Evolutionary conservation across 2,329 filamentous ascomycete species (phyloP).

Genomic region (Colletotrichum neosansevieriae): DNA sequence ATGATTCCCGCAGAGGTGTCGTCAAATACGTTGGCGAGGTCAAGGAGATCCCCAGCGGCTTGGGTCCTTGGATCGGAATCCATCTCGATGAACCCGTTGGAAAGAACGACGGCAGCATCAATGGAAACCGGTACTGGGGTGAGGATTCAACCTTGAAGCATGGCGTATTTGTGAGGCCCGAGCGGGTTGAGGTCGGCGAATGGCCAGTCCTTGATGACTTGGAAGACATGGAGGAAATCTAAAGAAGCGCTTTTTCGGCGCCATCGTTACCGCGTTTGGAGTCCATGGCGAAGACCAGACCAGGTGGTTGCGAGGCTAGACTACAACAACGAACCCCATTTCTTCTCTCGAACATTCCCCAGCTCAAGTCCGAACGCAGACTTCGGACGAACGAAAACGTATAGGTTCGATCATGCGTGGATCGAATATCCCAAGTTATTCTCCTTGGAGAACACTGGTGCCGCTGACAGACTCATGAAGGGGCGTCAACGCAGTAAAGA

Average conservation of each 20-base stretch:
- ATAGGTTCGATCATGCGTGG: slow-evolving; percentile 19
- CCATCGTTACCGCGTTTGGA: slow-evolving; percentile 21
- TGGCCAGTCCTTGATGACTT: slow-evolving; percentile 78
- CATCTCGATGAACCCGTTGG: slow-evolving; percentile 83
- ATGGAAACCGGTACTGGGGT: slow-evolving; percentile 76
- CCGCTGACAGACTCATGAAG: slow-evolving; percentile 5
- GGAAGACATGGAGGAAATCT: slow-evolving; percentile 83
- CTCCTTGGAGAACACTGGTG: not conserved
- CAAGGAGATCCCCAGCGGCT: slow-evolving; percentile 76
- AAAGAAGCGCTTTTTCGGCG: slow-evolving; percentile 15
- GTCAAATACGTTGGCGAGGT: slow-evolving; percentile 81
- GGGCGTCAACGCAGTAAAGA: slow-evolving; percentile 32
- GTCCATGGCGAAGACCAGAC: not conserved
- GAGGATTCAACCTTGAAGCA: slow-evolving; percentile 73
- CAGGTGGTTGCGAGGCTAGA: slow-evolving; percentile 15
- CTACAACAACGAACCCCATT: slow-evolving; percentile 12
- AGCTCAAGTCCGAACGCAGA: slow-evolving; percentile 21
- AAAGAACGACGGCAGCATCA: slow-evolving; percentile 84
- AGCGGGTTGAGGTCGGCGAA: slow-evolving; percentile 82
- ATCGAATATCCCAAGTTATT: slow-evolving; percentile 14
- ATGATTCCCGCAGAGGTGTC: slow-evolving; percentile 77
- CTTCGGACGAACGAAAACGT: slow-evolving; percentile 35
- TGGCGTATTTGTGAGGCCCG: slow-evolving; percentile 83
- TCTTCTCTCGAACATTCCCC: slow-evolving; percentile 30
- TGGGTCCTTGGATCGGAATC: slow-evolving; percentile 79